Conservation (phyloP, 2,329 filamentous ascomycete species). For the Sclerotinia borealis region DNA sequence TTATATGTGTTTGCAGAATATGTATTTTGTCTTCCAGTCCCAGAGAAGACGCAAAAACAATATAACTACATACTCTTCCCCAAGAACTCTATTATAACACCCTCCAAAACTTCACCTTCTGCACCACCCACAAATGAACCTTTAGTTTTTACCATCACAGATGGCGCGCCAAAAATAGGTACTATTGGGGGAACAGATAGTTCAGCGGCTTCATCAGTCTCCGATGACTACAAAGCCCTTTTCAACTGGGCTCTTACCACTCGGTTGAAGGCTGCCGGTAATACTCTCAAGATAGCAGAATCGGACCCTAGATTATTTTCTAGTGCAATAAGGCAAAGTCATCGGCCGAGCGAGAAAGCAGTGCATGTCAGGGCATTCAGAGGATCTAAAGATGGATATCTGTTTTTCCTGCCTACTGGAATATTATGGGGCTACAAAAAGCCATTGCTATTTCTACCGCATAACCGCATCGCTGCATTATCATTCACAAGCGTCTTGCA, state of each 20-base stretch:
- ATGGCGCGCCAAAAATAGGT: constrained; percentile 54
- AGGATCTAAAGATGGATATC: constrained; percentile 61
- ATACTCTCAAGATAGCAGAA: constrained; percentile 42
- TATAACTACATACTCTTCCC: constrained; percentile 62
- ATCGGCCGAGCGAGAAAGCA: constrained; percentile 53
- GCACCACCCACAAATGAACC: constrained; percentile 43
- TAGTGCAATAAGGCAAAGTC: constrained; percentile 49
- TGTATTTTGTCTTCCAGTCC: constrained; percentile 57
- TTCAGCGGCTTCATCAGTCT: constrained; percentile 45
- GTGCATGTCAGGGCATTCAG: constrained; percentile 62
- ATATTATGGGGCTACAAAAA: constrained; percentile 69
- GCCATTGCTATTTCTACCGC: constrained; percentile 57
- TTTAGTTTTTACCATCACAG: constrained; percentile 57
- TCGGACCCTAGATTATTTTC: constrained; percentile 53
- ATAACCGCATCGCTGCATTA: constrained; percentile 54
- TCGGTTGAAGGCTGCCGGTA: constrained; percentile 45
- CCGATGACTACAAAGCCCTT: constrained; percentile 52
- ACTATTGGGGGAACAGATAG: constrained; percentile 48
- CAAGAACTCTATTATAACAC: constrained; percentile 44
- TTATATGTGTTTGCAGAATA: constrained; percentile 42
- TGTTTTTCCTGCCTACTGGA: constrained; percentile 61
- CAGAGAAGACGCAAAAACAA: constrained; percentile 59
- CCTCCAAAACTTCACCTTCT: constrained; percentile 40
- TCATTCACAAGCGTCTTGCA: constrained; percentile 63
- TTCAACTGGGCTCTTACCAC: constrained; percentile 55